A percentile compares a stretch with the other conserved stretches of the same genome.
Evolutionary conservation across 805 yeast genomes (phyloP).

Genomic region (Candida maltosa): DNA sequence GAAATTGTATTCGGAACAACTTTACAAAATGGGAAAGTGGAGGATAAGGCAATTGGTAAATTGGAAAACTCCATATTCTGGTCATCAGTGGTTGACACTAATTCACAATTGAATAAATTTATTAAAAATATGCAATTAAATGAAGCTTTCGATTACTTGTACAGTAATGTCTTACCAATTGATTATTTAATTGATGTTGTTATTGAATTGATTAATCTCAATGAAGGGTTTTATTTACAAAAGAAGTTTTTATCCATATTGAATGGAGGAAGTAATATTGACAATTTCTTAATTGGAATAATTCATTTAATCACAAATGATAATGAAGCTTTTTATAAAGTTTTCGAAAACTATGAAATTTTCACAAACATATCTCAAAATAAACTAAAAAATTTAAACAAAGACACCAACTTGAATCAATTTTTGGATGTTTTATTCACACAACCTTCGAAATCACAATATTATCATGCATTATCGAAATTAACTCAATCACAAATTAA

Average conservation of each 20-base stretch:
- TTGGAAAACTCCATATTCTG: constrained; percentile 29
- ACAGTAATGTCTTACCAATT: constrained; percentile 13
- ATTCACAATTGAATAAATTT: constrained; percentile 15
- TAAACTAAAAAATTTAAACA: not conserved
- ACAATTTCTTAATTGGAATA: constrained; percentile 30
- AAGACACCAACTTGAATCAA: not conserved
- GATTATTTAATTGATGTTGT: constrained; percentile 36
- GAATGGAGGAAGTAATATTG: constrained; percentile 26
- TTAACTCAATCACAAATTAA: constrained; percentile 17
- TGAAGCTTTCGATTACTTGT: constrained; percentile 25
- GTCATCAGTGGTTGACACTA: constrained; percentile 20
- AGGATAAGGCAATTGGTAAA: constrained; percentile 2
- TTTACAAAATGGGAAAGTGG: constrained; percentile 11
- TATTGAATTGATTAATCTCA: constrained; percentile 24
- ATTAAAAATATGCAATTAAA: constrained; percentile 16
- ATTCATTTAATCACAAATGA: constrained; percentile 28
- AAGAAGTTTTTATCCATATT: constrained; percentile 37
- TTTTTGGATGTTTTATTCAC: not conserved
- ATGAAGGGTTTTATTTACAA: constrained; percentile 40
- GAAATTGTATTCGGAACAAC: constrained; percentile 24
- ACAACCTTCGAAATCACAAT: constrained; percentile 13
- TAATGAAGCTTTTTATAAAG: constrained; percentile 17
- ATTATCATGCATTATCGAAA: constrained; percentile 28
- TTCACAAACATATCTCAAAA: constrained; percentile 10
- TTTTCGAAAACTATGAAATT: constrained; percentile 19